Percentiles rank a stretch among this genome's conserved stretches.
phyloP scores from a whole-genome alignment of 2,329 filamentous ascomycete species.

The Kalmusia sp. region DNA sequence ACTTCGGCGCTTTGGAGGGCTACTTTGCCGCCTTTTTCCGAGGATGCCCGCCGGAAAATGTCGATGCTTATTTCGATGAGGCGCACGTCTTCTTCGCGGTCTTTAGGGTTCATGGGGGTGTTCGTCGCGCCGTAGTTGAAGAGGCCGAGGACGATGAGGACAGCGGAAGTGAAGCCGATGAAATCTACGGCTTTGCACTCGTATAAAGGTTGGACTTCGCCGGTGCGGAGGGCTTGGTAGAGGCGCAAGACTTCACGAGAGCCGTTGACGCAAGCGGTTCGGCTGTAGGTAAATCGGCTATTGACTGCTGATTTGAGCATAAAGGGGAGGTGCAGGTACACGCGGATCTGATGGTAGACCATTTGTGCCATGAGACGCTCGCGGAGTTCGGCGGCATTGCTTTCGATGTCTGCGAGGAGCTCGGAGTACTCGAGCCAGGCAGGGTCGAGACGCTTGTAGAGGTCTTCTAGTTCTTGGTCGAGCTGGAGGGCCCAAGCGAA shows the following conservation, averaged over 20 bases:
- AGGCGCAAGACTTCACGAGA: slow-evolving; percentile 51
- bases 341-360: slow-evolving; percentile 53
- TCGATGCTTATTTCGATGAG: slow-evolving; percentile 50
- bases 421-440: slow-evolving; percentile 48
- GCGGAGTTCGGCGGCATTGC: slow-evolving; percentile 44
- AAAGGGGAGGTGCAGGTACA: slow-evolving; percentile 56
- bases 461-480: slow-evolving; percentile 52
- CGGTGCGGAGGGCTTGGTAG: slow-evolving; percentile 48
- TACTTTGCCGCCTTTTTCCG: slow-evolving; percentile 50
- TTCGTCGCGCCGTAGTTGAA: slow-evolving; percentile 41
- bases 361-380: slow-evolving; percentile 52
- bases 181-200: slow-evolving; percentile 58
- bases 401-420: slow-evolving; percentile 33
- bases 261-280: slow-evolving; percentile 49
- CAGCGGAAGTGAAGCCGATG: slow-evolving; percentile 54
- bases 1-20: slow-evolving; percentile 48
- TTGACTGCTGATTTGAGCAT: slow-evolving; percentile 50
- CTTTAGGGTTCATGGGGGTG: slow-evolving; percentile 24
- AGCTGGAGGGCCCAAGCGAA: slow-evolving; percentile 50
- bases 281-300: slow-evolving; percentile 47
- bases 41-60: slow-evolving; percentile 50
- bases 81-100: slow-evolving; percentile 44
- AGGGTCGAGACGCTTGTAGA: slow-evolving; percentile 46
- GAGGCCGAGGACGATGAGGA: slow-evolving; percentile 53
- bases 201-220: slow-evolving; percentile 46